Conservation (phyloP, 345 rosid species). For the Aurinia saxatilis region DNA sequence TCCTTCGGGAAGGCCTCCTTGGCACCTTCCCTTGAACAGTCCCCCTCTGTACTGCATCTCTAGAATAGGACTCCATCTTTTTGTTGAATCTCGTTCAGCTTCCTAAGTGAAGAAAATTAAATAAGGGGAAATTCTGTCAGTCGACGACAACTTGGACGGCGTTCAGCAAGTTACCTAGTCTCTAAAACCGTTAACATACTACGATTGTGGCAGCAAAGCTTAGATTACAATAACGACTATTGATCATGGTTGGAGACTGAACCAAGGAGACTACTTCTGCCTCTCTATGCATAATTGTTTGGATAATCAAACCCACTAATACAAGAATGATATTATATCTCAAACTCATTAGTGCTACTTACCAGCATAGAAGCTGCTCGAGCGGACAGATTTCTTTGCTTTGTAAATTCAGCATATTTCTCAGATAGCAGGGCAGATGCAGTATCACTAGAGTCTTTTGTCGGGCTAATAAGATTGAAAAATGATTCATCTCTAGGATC, state of each 20-base stretch:
- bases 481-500: constrained; percentile 31
- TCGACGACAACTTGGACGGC: not conserved
- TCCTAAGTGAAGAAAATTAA: constrained; percentile 42
- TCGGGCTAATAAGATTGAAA: constrained; percentile 36
- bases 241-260: not conserved
- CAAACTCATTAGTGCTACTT: constrained; percentile 18
- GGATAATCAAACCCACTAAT: not conserved
- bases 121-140: constrained; percentile 2
- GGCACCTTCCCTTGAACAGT: constrained; percentile 71
- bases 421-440: constrained; percentile 53
- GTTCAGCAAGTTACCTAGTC: not conserved
- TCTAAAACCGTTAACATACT: not conserved
- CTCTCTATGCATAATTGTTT: not conserved
- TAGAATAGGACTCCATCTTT: constrained; percentile 70
- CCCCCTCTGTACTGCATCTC: constrained; percentile 97
- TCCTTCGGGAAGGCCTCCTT: constrained; percentile 99
- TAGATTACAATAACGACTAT: not conserved
- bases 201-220: not conserved
- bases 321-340: not conserved
- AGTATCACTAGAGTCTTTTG: constrained; percentile 45
- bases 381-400: constrained; percentile 69
- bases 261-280: not conserved
- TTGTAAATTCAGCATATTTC: constrained; percentile 46
- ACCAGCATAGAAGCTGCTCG: constrained; percentile 99
- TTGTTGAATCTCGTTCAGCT: constrained; percentile 78